Conservation (phyloP, 1,284 basidiomycete genomes). For the Gymnopus androsaceus region DNA sequence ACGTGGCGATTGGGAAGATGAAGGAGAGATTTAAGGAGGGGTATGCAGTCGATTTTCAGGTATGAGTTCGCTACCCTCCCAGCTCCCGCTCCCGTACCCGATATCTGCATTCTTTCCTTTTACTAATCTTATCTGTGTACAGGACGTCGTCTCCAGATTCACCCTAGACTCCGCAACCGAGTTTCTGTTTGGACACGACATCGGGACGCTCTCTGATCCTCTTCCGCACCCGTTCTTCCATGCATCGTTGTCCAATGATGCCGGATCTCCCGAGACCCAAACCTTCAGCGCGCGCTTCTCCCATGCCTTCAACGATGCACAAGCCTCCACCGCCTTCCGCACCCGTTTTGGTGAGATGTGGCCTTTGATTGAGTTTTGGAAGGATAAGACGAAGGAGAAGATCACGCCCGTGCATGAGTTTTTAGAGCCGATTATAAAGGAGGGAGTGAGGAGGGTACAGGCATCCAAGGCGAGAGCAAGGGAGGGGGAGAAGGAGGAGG, state of each 20-base stretch:
- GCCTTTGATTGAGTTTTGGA: constrained; percentile 41
- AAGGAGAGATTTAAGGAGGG: constrained; percentile 42
- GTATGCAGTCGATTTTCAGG: constrained; percentile 53
- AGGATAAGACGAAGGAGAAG: constrained; percentile 33
- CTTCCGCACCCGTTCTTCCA: constrained; percentile 32
- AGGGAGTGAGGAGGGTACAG: constrained; percentile 34
- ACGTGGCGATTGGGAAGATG: constrained; percentile 38
- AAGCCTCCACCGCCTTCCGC: constrained; percentile 28
- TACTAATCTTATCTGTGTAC: constrained; percentile 9
- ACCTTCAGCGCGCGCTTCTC: constrained; percentile 23
- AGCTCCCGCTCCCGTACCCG: background rate
- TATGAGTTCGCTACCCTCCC: constrained; percentile 18
- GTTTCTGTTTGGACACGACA: constrained; percentile 42
- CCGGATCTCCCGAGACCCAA: constrained; percentile 3
- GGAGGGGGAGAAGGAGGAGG: constrained; percentile 24
- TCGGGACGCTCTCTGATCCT: constrained; percentile 36
- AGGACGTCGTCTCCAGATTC: constrained; percentile 44
- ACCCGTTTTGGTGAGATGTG: constrained; percentile 32
- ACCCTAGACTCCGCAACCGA: constrained; percentile 48
- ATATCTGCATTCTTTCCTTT: background rate
- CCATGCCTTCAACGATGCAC: constrained; percentile 35
- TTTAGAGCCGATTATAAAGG: constrained; percentile 37
- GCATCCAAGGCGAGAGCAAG: constrained; percentile 14
- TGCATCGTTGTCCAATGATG: background rate
- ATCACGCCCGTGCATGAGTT: constrained; percentile 35